Base-by-base conservation (phyloP, 495 filamentous ascomycete genomes). In the Cladorrhinum samala region DNA sequence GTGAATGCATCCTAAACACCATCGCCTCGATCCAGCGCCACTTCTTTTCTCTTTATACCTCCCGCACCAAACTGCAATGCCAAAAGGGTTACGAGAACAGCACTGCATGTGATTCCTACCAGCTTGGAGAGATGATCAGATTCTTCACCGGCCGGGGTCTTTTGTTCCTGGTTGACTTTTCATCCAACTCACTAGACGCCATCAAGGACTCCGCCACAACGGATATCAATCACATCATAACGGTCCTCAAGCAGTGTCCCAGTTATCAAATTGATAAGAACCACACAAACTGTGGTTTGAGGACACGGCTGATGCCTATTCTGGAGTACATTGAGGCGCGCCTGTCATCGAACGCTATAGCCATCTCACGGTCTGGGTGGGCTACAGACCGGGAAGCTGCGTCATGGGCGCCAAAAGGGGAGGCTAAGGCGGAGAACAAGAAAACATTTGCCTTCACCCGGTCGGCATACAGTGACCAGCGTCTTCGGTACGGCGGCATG, bases 51-150 rank as follows among this genome's bases (percentile, higher is more conserved):
- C 71, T 84, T 0, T 95, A 91, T 66, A 76, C 74, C 3, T 84
- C 81, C 11, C 68, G 79, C 38, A 7, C 9, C 27, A 60, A 71
- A 18, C 76, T 74, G 4, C 84, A 91, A 60, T 95, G 90, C 66
- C 83, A 82, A 50, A 79, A 86, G 0, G 87, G 86, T 37, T 89
- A 92, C 62, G 86, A 84, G 52, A 84, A 84, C 33, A 86, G 81
- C 37, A 71, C 77, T 14, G 79, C 85, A 54, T 95, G 90, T 65
- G 90, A 95, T 67, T 82, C 84, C 4, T 95, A 88, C 65, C 88
- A 95, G 60, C 76, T 94, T 0, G 90, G 90, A 14, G 87, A 94
- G 68, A 89, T 90, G 76, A 69, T 88, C 54, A 85, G 87, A 37
- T 95, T 94, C 65, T 83, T 95, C 21, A 62, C 76, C 3, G 73